A percentile compares a stretch with the other conserved stretches of the same genome.
Conservation (phyloP, 495 filamentous ascomycete species). For the Penicillium turbatum region DNA sequence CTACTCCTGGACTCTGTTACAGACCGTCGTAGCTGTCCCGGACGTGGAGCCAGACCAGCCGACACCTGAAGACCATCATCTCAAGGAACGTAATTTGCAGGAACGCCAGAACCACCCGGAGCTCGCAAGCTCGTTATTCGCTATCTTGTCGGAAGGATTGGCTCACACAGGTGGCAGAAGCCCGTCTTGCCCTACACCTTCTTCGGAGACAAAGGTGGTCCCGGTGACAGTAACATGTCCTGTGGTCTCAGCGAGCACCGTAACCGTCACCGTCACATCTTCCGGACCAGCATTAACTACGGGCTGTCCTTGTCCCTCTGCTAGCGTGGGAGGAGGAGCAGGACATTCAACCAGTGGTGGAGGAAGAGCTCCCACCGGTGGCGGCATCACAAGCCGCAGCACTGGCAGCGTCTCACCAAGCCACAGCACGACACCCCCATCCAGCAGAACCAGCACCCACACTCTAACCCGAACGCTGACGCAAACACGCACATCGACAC, state of each 20-base stretch:
- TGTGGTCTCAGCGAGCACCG: background rate
- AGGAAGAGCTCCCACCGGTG: background rate
- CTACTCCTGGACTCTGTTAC: slow-evolving; percentile 15
- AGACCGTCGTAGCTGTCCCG: slow-evolving; percentile 4
- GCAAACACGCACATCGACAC: slow-evolving; percentile 10
- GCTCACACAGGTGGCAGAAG: background rate
- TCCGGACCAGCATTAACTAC: background rate
- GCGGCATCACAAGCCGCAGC: background rate
- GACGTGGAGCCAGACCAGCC: slow-evolving; percentile 4
- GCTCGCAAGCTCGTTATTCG: too few relatives aligned
- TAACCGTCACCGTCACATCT: slow-evolving; percentile 1
- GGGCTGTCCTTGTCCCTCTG: background rate
- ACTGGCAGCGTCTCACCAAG: background rate
- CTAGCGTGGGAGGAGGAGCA: background rate
- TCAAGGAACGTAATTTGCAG: slow-evolving; percentile 4
- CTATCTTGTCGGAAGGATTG: too few relatives aligned
- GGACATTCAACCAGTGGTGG: background rate
- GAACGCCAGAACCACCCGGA: slow-evolving; percentile 4
- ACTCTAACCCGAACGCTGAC: background rate
- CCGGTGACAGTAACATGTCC: slow-evolving; percentile 4
- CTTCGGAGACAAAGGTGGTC: background rate
- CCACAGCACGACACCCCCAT: background rate
- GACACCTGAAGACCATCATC: background rate
- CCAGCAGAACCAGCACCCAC: background rate
- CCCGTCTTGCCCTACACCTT: background rate